A percentile compares a stretch with the other conserved stretches of the same genome.
phyloP scores from a whole-genome alignment of 352 stramenopile genomes.

The Phytophthora tubulina region DNA sequence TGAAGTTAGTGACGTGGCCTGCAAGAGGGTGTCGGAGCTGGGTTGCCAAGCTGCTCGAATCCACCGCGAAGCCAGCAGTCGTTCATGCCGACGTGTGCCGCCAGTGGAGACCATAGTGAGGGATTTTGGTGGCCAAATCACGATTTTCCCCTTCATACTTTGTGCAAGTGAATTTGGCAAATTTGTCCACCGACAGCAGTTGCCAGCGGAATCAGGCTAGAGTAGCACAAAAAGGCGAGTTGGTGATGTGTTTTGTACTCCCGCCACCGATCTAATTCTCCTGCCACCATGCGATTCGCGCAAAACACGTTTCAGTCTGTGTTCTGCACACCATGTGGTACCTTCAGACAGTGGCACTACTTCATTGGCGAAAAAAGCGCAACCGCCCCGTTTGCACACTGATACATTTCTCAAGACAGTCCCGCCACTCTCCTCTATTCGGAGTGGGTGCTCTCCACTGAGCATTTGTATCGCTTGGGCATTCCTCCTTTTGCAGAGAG shows the following conservation, averaged over 20 bases:
- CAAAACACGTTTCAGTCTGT: not conserved
- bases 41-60: not conserved
- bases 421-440: slow-evolving; percentile 19
- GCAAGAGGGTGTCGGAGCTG: not conserved
- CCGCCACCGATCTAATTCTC: slow-evolving; percentile 11
- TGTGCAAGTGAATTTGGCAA: not conserved
- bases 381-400: not conserved
- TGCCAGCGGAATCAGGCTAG: slow-evolving; percentile 3
- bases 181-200: not conserved
- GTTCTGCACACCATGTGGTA: slow-evolving; percentile 20
- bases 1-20: not conserved
- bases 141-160: not conserved
- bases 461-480: slow-evolving; percentile 14
- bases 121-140: not conserved
- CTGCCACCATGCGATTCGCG: not conserved
- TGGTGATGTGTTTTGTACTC: not conserved
- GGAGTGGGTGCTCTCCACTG: slow-evolving; percentile 10
- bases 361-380: slow-evolving; percentile 22
- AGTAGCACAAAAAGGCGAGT: slow-evolving; percentile 8
- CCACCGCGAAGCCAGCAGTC: not conserved
- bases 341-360: slow-evolving; percentile 22
- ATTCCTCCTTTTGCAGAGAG: slow-evolving; percentile 31
- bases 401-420: slow-evolving; percentile 32
- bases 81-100: not conserved
- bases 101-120: no score